Conservation (phyloP, 208 protist species). For the Acanthamoeba quina region DNA sequence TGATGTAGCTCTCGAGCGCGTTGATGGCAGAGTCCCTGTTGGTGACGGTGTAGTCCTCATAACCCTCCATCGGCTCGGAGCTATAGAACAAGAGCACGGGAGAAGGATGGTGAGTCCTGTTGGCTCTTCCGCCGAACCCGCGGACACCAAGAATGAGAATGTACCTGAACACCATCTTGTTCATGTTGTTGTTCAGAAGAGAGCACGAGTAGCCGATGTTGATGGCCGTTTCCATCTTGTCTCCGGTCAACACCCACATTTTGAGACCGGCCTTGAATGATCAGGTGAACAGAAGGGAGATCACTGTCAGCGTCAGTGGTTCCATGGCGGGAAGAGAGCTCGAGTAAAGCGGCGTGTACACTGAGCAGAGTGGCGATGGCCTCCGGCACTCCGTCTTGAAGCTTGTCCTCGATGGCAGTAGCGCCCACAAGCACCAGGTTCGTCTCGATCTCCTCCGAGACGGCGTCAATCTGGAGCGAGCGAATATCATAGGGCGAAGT, state of each 20-base stretch:
- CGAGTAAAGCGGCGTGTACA: background rate
- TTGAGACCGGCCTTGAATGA: slow-evolving; percentile 95
- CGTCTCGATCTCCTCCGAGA: slow-evolving; percentile 90
- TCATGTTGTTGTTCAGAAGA: slow-evolving; percentile 73
- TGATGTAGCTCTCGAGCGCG: slow-evolving; percentile 36
- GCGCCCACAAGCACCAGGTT: slow-evolving; percentile 93
- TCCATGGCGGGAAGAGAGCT: background rate
- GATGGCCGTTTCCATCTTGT: slow-evolving; percentile 96
- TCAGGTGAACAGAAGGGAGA: background rate
- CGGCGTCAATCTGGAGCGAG: slow-evolving; percentile 50
- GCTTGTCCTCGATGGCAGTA: slow-evolving; percentile 97
- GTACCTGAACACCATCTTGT: slow-evolving; percentile 45
- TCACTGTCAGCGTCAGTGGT: background rate
- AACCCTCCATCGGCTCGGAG: slow-evolving; percentile 54
- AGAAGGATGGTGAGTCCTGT: background rate
- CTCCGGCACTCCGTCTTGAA: slow-evolving; percentile 96
- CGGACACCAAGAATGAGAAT: background rate
- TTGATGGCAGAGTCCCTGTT: slow-evolving; percentile 39
- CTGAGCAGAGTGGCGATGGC: slow-evolving; percentile 81
- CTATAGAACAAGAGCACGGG: background rate
- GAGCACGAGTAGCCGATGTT: slow-evolving; percentile 91
- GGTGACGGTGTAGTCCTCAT: slow-evolving; percentile 44
- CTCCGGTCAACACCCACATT: slow-evolving; percentile 98
- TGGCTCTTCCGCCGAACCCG: background rate
- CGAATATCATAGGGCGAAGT: background rate